A percentile compares a stretch with the other conserved stretches of the same genome.
These are phyloP conservation scores for Diaporthe vaccinii DNA, from an alignment of 2,329 filamentous ascomycete species.

Conservation along the genomic window DNA sequence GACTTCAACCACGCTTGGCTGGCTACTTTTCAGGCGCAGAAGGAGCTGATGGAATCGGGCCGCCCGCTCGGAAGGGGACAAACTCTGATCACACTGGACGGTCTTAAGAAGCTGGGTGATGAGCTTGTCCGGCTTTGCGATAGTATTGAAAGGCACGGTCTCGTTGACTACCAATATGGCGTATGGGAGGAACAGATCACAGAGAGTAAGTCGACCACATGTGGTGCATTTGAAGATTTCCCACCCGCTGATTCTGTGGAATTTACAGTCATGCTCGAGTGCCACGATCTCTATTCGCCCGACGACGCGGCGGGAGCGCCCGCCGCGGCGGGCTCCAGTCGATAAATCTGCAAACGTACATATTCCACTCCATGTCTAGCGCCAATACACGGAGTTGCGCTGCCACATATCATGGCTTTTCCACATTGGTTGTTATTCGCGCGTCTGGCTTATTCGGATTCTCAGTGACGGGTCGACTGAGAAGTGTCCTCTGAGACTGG, in stretches of 20 bases:
- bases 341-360: slow-evolving; percentile 28
- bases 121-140: slow-evolving; percentile 88
- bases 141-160: slow-evolving; percentile 87
- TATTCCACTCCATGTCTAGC: slow-evolving; percentile 25
- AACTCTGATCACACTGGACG: slow-evolving; percentile 76
- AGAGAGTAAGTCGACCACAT: slow-evolving; percentile 70
- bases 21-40: slow-evolving; percentile 84
- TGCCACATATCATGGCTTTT: slow-evolving; percentile 17
- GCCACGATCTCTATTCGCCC: slow-evolving; percentile 41
- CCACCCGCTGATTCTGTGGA: slow-evolving; percentile 20
- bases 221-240: slow-evolving; percentile 3
- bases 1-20: slow-evolving; percentile 97
- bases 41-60: slow-evolving; percentile 76
- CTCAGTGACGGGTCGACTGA: slow-evolving; percentile 24
- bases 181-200: slow-evolving; percentile 96
- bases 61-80: slow-evolving; percentile 70
- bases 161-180: slow-evolving; percentile 97
- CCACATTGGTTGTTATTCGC: slow-evolving; percentile 19
- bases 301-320: slow-evolving; percentile 27
- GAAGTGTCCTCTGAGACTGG: slow-evolving; percentile 24
- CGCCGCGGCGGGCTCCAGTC: slow-evolving; percentile 4
- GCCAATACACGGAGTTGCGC: slow-evolving; percentile 37
- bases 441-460: slow-evolving; percentile 14
- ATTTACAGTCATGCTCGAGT: slow-evolving; percentile 52
- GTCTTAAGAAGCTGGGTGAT: slow-evolving; percentile 83